Evolutionary conservation across 169 alveolate genomes (phyloP), one percentile per base, ranked within the genome.

Genomic region (Cryptosporidium xiaoi): DNA sequence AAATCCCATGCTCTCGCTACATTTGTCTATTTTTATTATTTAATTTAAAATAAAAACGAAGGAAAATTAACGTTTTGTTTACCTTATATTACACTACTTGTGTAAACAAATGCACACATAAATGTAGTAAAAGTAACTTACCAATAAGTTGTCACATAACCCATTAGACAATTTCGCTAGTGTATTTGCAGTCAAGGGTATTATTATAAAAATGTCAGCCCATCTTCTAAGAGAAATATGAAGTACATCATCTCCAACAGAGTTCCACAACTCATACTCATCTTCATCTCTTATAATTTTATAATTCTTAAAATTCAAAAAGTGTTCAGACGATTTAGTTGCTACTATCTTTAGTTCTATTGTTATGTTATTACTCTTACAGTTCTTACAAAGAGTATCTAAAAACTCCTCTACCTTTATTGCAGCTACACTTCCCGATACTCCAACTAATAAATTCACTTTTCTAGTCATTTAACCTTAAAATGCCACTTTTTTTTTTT

Each of bases 141-240:
- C 97, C 90, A 97, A 91, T 33, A 97, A 82, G 60, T 96, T 97
- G 90, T 97, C 98, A 90, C 98, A 96, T 33, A 95, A 83, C 6
- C 99, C 99, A 65, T 91, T 82, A 2, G 98, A 82, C 3, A 97
- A 58, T 83, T 96, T 96, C 3, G 97, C 98, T 33, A 97, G 65
- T 13, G 99, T 96, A 91, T 97, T 97, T 20, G 99, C 99, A 33
- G 97, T 94, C 60, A 96, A 67, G 6, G 99, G 99, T 24, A 98
- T 96, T 6, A 97, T 93, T 8, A 96, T 82, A 16, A 95, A 91
- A 10, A 95, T 48, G 44, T 94, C 96, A 1, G 98, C 97, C 97
- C 99, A 93, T 66, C 94, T 93, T 33, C 97, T 90, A 29, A 97
- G 93, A 84, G 94, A 94, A 33, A 94, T 87, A 83, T 92, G 95